phyloP scores from a whole-genome alignment of 2,329 filamentous ascomycete genomes.

The Diaporthe longicolla region DNA sequence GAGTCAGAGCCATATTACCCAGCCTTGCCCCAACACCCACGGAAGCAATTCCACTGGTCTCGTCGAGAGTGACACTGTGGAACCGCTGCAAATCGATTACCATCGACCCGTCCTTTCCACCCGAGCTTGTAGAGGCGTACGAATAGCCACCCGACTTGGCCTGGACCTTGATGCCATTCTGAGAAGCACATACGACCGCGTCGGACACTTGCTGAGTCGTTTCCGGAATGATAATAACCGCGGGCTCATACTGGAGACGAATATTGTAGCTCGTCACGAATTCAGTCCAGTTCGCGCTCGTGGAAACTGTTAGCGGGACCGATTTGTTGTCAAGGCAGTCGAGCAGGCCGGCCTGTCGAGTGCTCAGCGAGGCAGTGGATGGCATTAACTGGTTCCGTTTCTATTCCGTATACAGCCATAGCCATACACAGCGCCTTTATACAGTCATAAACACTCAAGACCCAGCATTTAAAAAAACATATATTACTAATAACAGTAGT shows the following conservation, averaged over 20 bases:
- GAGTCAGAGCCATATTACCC: constrained; percentile 62
- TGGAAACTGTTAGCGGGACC: not conserved
- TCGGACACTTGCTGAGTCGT: constrained; percentile 67
- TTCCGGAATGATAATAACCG: constrained; percentile 62
- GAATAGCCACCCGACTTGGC: constrained; percentile 76
- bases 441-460: too few relatives aligned
- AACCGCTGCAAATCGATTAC: constrained; percentile 69
- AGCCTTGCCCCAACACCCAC: constrained; percentile 68
- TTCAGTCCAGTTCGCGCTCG: not conserved
- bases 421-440: too few relatives aligned
- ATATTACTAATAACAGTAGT: too few relatives aligned
- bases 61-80: constrained; percentile 67
- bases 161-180: constrained; percentile 67
- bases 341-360: not conserved
- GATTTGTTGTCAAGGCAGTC: constrained; percentile 7
- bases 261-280: constrained; percentile 15
- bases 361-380: not conserved
- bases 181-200: constrained; percentile 69
- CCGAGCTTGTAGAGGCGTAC: constrained; percentile 57
- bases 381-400: too few relatives aligned
- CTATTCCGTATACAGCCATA: too few relatives aligned
- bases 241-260: constrained; percentile 61
- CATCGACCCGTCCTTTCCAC: constrained; percentile 57
- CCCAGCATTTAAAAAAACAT: too few relatives aligned
- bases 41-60: constrained; percentile 64